These are phyloP conservation scores for Lactarius evosmus DNA, from an alignment of 768 basidiomycete species.

Conservation along the genomic window DNA sequence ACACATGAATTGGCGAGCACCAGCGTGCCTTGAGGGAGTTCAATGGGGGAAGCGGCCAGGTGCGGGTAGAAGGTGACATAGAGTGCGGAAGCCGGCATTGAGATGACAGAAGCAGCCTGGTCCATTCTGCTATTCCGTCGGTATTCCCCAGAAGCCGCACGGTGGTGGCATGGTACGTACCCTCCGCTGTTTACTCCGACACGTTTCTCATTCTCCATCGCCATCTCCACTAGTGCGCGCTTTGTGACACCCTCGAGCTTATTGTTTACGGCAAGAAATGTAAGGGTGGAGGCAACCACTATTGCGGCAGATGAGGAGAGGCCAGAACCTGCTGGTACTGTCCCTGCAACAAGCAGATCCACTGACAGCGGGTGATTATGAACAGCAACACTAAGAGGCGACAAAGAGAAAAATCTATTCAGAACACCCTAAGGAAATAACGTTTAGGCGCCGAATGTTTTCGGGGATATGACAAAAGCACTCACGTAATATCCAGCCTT, in stretches of 20 bases:
- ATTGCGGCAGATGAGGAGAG: slow-evolving; percentile 87
- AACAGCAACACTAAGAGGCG: slow-evolving; percentile 1
- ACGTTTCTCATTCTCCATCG: slow-evolving; percentile 81
- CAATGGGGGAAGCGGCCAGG: slow-evolving; percentile 62
- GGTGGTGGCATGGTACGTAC: slow-evolving; percentile 39
- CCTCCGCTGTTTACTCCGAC: slow-evolving; percentile 83
- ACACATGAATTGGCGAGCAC: slow-evolving; percentile 84
- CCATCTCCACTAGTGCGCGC: slow-evolving; percentile 70
- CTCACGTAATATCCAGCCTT: slow-evolving; percentile 82
- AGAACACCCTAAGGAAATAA: slow-evolving; percentile 54
- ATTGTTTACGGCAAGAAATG: slow-evolving; percentile 74
- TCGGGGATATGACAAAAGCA: slow-evolving; percentile 22
- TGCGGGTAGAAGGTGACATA: slow-evolving; percentile 81
- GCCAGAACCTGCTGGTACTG: slow-evolving; percentile 84
- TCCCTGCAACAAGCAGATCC: slow-evolving; percentile 75
- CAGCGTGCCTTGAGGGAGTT: slow-evolving; percentile 61
- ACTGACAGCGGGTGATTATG: slow-evolving; percentile 48
- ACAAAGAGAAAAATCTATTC: slow-evolving; percentile 51
- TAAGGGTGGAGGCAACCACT: slow-evolving; percentile 82
- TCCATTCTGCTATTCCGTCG: slow-evolving; percentile 59
- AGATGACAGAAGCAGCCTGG: slow-evolving; percentile 85
- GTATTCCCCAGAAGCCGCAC: not conserved
- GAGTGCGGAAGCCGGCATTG: slow-evolving; percentile 62
- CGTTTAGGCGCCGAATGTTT: not conserved
- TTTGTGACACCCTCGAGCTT: slow-evolving; percentile 56